phyloP scores from a whole-genome alignment of 164 flowering plant genomes.

The Buxus sempervirens region DNA sequence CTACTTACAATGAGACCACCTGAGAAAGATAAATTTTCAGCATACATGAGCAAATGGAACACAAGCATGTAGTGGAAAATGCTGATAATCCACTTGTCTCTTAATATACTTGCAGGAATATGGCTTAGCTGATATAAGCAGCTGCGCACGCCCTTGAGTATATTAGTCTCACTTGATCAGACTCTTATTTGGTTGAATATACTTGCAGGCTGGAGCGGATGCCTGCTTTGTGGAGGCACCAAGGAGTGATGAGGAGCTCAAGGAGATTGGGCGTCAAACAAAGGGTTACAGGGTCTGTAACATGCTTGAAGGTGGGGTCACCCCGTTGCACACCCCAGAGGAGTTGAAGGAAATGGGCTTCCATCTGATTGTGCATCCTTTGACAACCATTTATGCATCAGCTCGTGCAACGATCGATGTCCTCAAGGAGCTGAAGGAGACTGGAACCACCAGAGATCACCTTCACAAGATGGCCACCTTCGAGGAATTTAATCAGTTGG shows the following conservation, averaged over 20 bases:
- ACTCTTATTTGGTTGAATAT: neutral
- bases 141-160: neutral
- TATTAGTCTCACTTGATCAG: no score
- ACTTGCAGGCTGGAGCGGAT: slow-evolving; percentile 33
- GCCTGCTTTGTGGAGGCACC: slow-evolving; percentile 35
- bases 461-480: slow-evolving; percentile 24
- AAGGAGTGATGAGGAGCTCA: slow-evolving; percentile 26
- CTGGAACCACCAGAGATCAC: slow-evolving; percentile 21
- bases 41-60: neutral
- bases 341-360: slow-evolving; percentile 34
- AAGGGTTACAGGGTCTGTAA: slow-evolving; percentile 22
- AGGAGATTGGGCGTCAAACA: slow-evolving; percentile 19
- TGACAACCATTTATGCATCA: slow-evolving; percentile 25
- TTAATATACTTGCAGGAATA: no score
- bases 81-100: neutral
- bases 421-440: slow-evolving; percentile 24
- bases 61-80: neutral
- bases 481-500: slow-evolving; percentile 25
- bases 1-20: neutral
- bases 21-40: neutral
- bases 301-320: slow-evolving; percentile 35
- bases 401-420: slow-evolving; percentile 23
- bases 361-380: slow-evolving; percentile 21
- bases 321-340: slow-evolving; percentile 30
- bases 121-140: no score